These are phyloP conservation scores for Fragilariopsis cylindrus DNA, from an alignment of 108 stramenopile species.

Conservation along the genomic window DNA sequence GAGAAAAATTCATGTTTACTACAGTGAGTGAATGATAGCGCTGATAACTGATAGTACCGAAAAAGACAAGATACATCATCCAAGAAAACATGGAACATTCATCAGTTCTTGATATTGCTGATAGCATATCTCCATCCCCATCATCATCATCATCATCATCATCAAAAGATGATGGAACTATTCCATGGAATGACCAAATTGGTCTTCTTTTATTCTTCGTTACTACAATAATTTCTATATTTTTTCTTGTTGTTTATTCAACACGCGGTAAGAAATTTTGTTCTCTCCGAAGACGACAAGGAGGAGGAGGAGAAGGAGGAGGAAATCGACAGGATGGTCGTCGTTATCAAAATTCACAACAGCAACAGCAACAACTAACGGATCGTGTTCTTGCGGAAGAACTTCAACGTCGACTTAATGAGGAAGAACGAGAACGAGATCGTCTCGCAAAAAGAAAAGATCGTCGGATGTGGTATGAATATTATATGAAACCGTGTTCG, in stretches of 20 bases:
- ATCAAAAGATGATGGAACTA: not conserved
- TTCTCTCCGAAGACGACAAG: too few relatives aligned
- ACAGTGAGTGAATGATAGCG: too few relatives aligned
- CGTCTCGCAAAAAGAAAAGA: conserved; percentile 32
- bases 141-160: not conserved
- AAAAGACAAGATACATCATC: not conserved
- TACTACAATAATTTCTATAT: not conserved
- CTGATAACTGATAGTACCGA: too few relatives aligned
- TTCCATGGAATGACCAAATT: not conserved
- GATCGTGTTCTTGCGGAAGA: conserved; percentile 28
- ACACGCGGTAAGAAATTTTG: too few relatives aligned
- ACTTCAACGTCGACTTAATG: conserved; percentile 24
- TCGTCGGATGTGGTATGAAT: conserved; percentile 40
- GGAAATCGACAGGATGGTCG: too few relatives aligned
- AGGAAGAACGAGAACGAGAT: conserved; percentile 31
- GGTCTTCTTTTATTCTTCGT: conserved; percentile 1
- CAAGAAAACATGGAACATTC: not conserved
- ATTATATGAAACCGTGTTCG: conserved; percentile 37
- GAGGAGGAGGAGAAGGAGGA: too few relatives aligned
- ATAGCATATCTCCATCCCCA: not conserved
- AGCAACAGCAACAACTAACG: not conserved
- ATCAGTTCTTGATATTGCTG: too few relatives aligned
- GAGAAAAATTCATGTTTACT: too few relatives aligned
- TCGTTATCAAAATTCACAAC: not conserved
- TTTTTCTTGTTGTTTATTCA: conserved; percentile 2